Conservation (phyloP, 2,329 filamentous ascomycete genomes). For the Talaromyces marneffei region DNA sequence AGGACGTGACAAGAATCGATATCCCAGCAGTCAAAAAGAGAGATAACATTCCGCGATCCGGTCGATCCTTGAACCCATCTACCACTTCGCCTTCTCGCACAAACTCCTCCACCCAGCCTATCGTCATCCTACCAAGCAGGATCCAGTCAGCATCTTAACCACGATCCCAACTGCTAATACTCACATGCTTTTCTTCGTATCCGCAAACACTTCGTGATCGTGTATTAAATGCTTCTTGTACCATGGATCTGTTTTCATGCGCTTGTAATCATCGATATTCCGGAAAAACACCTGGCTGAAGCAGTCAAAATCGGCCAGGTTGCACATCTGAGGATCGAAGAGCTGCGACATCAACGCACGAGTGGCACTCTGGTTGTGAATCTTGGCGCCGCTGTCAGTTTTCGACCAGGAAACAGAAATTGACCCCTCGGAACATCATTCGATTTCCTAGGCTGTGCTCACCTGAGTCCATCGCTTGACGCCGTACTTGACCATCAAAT, state of each 20-base stretch:
- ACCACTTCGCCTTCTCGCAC: conserved; percentile 35
- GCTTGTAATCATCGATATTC: conserved; percentile 42
- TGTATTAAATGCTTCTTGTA: conserved; percentile 42
- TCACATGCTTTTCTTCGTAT: conserved; percentile 39
- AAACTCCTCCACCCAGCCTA: conserved; percentile 44
- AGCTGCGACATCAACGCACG: conserved; percentile 39
- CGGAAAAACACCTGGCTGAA: conserved; percentile 47
- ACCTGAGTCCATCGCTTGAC: conserved; percentile 45
- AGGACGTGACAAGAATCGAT: neutral
- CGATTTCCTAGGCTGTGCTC: no score
- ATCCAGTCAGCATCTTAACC: no score
- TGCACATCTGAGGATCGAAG: conserved; percentile 44
- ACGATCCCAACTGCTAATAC: neutral
- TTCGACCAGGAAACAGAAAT: neutral
- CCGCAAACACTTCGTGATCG: conserved; percentile 49
- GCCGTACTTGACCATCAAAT: conserved; percentile 47
- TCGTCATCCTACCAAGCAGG: conserved; percentile 36
- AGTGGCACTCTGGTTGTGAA: conserved; percentile 37
- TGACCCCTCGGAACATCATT: no score
- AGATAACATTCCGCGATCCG: neutral
- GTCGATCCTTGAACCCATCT: conserved; percentile 13
- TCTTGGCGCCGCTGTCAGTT: conserved; percentile 24
- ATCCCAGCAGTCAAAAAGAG: neutral
- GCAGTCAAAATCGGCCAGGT: conserved; percentile 47
- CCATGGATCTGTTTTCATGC: conserved; percentile 46